These are phyloP conservation scores for Fusarium sp. DNA, from an alignment of 2,329 filamentous ascomycete species.

Conservation along the genomic window DNA sequence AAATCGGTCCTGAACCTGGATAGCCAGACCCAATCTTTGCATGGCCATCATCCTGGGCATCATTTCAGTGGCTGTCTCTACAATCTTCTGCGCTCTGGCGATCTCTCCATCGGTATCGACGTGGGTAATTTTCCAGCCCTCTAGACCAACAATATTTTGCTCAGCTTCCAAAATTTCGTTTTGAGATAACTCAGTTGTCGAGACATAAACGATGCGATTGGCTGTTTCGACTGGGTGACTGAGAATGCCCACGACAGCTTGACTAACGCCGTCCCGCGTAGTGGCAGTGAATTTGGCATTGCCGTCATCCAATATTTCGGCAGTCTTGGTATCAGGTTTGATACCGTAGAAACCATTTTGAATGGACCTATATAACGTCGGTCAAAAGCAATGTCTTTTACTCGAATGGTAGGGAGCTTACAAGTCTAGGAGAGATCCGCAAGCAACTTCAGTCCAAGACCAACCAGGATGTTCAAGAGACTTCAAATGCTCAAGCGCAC, in stretches of 20 bases:
- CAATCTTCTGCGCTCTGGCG: not conserved
- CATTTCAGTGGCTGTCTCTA: not conserved
- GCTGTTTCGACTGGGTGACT: not conserved
- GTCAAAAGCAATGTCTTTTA: no score
- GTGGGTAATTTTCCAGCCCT: not conserved
- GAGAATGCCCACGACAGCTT: not conserved
- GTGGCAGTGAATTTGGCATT: not conserved
- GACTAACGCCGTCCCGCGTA: not conserved
- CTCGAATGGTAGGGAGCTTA: not conserved
- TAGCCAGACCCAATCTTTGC: not conserved
- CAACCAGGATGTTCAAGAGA: not conserved
- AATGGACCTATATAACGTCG: not conserved
- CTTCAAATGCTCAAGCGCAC: not conserved
- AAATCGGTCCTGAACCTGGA: not conserved
- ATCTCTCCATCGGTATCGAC: not conserved
- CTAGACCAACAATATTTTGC: not conserved
- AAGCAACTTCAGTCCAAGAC: not conserved
- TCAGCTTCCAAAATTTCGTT: not conserved
- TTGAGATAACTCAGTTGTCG: not conserved
- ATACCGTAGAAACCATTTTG: not conserved
- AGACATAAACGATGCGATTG: not conserved
- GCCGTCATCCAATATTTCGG: not conserved
- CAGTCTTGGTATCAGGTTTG: accelerated
- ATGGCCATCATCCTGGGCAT: not conserved
- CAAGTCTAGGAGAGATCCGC: not conserved